Percentiles rank a stretch among this genome's conserved stretches.
Conservation (phyloP, 2,329 filamentous ascomycete genomes). For the Peltaster fructicola region DNA sequence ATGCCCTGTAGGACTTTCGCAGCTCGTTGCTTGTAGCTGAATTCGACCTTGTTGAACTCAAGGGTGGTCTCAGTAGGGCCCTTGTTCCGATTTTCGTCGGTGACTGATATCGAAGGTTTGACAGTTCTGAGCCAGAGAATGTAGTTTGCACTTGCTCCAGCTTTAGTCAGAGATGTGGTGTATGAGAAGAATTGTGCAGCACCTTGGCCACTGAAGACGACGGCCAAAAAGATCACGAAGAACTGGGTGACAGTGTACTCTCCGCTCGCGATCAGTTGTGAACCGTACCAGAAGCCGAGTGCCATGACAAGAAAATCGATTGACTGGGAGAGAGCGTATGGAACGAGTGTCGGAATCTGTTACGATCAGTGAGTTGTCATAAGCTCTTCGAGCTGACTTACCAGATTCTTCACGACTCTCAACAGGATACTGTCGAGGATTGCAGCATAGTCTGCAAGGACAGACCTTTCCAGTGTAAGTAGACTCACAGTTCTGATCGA, state of each 20-base stretch:
- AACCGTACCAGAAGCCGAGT: constrained; percentile 18
- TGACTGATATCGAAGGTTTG: not conserved
- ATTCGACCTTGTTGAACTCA: constrained; percentile 13
- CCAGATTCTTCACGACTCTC: constrained; percentile 7
- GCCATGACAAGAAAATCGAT: constrained; percentile 10
- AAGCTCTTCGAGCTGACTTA: no score
- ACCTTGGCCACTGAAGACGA: constrained; percentile 49
- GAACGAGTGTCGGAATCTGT: constrained; percentile 7
- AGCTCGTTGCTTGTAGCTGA: constrained; percentile 14
- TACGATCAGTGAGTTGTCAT: no score
- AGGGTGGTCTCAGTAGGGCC: constrained; percentile 2
- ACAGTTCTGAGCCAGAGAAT: constrained; percentile 22
- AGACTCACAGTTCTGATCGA: constrained; percentile 14
- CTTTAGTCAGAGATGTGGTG: constrained; percentile 23
- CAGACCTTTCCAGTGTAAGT: constrained; percentile 11
- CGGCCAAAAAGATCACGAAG: constrained; percentile 41
- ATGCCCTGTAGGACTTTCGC: constrained; percentile 14
- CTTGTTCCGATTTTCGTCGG: not conserved
- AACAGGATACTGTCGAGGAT: constrained; percentile 9
- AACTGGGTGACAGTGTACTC: constrained; percentile 26
- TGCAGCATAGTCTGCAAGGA: constrained; percentile 11
- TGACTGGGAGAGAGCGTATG: constrained; percentile 12
- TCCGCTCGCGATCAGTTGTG: constrained; percentile 14
- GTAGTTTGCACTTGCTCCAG: constrained; percentile 23
- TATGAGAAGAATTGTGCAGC: constrained; percentile 52